These are phyloP conservation scores for Jasminum sambac DNA, from an alignment of 257 asterid genomes.

Conservation along the genomic window DNA sequence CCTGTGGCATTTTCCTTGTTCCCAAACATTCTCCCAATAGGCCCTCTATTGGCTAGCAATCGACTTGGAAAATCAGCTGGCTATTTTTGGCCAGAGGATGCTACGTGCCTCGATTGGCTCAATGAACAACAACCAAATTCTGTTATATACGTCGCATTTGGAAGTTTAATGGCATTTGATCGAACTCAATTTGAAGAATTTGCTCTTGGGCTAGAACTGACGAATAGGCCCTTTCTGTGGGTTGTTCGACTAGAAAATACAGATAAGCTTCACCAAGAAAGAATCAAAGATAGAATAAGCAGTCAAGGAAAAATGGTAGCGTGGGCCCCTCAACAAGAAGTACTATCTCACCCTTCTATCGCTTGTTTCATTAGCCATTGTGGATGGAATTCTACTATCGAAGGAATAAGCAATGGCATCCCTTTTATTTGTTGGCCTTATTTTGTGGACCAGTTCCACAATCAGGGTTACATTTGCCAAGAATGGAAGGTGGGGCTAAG, in stretches of 20 bases:
- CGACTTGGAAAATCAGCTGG: constrained; percentile 51
- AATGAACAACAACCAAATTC: constrained; percentile 45
- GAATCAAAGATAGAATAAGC: constrained; percentile 38
- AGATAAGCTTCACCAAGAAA: neutral
- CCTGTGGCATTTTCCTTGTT: constrained; percentile 33
- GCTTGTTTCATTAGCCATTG: constrained; percentile 63
- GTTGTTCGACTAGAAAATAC: constrained; percentile 45
- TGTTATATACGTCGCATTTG: constrained; percentile 57
- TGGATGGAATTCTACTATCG: constrained; percentile 63
- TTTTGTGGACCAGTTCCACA: constrained; percentile 50
- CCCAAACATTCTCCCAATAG: too few species aligned
- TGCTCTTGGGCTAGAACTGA: constrained; percentile 52
- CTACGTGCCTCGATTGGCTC: constrained; percentile 50
- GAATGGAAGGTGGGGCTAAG: constrained; percentile 35
- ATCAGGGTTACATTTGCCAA: constrained; percentile 49
- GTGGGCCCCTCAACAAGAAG: constrained; percentile 62
- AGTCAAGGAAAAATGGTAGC: constrained; percentile 31
- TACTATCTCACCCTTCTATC: constrained; percentile 47
- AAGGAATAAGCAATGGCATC: constrained; percentile 47
- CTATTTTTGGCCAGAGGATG: constrained; percentile 52
- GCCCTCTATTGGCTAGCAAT: too few species aligned
- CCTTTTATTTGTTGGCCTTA: constrained; percentile 69
- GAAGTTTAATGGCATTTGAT: constrained; percentile 49
- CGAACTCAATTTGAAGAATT: constrained; percentile 48
- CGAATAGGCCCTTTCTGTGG: constrained; percentile 49